Conservation (phyloP, 1,284 basidiomycete species). For the Bjerkandera adusta region DNA sequence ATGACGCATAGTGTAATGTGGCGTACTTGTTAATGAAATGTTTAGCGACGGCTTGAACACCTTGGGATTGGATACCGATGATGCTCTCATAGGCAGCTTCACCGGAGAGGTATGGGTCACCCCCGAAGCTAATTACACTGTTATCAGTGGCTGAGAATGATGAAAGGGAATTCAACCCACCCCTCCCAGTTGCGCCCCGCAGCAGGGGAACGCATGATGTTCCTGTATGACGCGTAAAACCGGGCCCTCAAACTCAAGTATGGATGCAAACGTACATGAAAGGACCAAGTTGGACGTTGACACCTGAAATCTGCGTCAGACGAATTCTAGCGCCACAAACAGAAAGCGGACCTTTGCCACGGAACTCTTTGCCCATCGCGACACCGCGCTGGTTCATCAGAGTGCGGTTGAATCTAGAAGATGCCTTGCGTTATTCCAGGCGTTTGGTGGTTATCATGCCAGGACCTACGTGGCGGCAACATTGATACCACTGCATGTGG, state of each 20-base stretch:
- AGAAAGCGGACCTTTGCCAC: conserved; percentile 48
- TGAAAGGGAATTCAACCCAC: conserved; percentile 24
- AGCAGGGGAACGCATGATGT: conserved; percentile 53
- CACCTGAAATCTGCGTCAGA: conserved; percentile 14
- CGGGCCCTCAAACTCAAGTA: not conserved
- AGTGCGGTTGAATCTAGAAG: conserved; percentile 54
- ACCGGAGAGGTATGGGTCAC: conserved; percentile 60
- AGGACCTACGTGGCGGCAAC: conserved; percentile 55
- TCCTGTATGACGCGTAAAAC: conserved; percentile 31
- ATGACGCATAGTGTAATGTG: not conserved
- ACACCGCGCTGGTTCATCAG: conserved; percentile 59
- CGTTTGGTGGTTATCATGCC: not conserved
- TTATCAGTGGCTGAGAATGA: not conserved
- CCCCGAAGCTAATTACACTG: conserved; percentile 39
- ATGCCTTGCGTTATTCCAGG: conserved; percentile 7
- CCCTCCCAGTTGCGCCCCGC: conserved; percentile 73
- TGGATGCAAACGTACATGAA: conserved; percentile 35
- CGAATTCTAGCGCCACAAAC: not conserved
- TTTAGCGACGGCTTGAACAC: conserved; percentile 59
- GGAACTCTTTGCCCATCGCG: conserved; percentile 66
- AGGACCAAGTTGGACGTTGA: conserved; percentile 59
- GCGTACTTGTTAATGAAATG: conserved; percentile 53
- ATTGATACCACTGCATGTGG: conserved; percentile 53
- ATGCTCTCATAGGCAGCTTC: conserved; percentile 56
- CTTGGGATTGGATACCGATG: conserved; percentile 57